These are phyloP conservation scores for Rosa persica DNA, from an alignment of 306 rosid genomes.

Conservation along the genomic window DNA sequence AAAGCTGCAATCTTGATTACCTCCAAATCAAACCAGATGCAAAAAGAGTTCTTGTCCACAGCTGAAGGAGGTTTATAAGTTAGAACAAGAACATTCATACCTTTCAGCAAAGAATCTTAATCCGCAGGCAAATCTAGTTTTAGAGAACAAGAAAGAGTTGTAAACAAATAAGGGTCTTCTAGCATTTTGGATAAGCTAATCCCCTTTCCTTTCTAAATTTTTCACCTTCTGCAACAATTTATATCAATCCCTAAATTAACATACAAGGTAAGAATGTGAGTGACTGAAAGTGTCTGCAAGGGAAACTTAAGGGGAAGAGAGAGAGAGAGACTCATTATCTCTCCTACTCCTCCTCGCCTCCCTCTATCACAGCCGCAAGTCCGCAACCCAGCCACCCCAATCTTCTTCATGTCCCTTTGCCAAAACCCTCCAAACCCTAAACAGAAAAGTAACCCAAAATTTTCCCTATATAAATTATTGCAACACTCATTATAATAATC, in stretches of 20 bases:
- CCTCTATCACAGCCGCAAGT: not conserved
- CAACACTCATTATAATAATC: conserved; percentile 6
- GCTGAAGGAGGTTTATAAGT: conserved; percentile 10
- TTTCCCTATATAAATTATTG: conserved; percentile 13
- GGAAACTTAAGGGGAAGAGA: conserved; percentile 26
- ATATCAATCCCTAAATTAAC: conserved; percentile 32
- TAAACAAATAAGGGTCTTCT: conserved; percentile 13
- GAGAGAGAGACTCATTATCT: not conserved
- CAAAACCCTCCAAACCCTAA: conserved; percentile 37
- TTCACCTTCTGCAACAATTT: conserved; percentile 1
- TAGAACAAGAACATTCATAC: conserved; percentile 29
- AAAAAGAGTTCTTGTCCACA: conserved; percentile 17
- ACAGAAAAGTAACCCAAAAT: conserved; percentile 9
- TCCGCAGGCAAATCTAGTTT: conserved; percentile 29
- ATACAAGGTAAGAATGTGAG: conserved; percentile 62
- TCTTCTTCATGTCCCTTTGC: conserved; percentile 14
- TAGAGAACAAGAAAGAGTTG: conserved; percentile 23
- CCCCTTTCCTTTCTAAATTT: conserved; percentile 3
- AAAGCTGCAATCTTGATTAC: conserved; percentile 27
- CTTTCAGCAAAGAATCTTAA: conserved; percentile 58
- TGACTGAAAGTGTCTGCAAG: conserved; percentile 31
- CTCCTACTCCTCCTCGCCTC: not conserved
- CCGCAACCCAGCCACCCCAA: not conserved
- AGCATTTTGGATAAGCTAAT: conserved; percentile 32
- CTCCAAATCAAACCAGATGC: conserved; percentile 24